Conservation (phyloP, 148 eudicot species). For the Silene latifolia region DNA sequence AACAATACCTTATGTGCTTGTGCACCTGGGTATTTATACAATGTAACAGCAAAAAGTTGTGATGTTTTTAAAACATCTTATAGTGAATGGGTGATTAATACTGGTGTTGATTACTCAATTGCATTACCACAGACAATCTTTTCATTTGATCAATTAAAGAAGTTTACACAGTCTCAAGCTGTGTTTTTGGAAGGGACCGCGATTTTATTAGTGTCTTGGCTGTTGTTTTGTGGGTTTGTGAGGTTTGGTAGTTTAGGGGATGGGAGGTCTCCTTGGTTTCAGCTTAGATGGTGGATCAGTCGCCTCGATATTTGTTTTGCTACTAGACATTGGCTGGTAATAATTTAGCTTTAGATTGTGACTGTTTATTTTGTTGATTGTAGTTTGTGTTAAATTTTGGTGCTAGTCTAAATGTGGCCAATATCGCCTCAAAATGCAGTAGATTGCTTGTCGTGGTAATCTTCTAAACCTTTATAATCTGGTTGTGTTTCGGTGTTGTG, state of each 20-base stretch:
- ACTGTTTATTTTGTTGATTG: background rate
- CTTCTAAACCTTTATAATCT: background rate
- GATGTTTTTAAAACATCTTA: constrained; percentile 31
- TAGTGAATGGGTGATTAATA: constrained; percentile 34
- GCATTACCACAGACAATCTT: constrained; percentile 58
- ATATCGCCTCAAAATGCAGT: background rate
- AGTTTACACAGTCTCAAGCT: constrained; percentile 81
- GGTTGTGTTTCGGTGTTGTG: background rate
- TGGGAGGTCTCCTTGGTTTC: constrained; percentile 63
- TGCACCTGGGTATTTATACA: constrained; percentile 61
- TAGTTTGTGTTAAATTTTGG: background rate
- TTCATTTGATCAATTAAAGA: constrained; percentile 62
- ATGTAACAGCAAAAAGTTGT: constrained; percentile 41
- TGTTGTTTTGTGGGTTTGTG: constrained; percentile 49
- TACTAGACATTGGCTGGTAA: constrained; percentile 92
- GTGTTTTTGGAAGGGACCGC: constrained; percentile 73
- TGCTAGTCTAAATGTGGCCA: background rate
- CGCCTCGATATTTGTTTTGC: constrained; percentile 78
- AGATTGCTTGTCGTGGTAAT: background rate
- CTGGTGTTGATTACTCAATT: constrained; percentile 65
- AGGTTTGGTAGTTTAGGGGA: constrained; percentile 59
- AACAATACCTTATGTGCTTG: constrained; percentile 71
- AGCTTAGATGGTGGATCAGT: constrained; percentile 89
- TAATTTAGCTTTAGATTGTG: background rate
- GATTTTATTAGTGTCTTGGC: constrained; percentile 55